Base-by-base conservation (phyloP, 768 basidiomycete species). In the Cystofilobasidium macerans region DNA sequence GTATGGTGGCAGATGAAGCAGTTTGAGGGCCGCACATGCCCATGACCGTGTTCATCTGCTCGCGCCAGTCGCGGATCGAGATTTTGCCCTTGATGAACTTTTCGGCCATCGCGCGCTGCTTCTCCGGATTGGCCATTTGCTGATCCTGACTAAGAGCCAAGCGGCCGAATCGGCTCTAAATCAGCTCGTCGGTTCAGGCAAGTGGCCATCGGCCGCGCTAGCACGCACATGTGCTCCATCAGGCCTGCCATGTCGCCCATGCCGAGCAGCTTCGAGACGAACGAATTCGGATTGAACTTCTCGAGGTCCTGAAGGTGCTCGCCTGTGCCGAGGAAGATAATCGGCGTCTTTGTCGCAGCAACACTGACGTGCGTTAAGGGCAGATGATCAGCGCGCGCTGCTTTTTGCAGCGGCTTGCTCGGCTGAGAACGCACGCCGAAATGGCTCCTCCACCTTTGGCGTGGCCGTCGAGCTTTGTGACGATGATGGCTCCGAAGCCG, bases 381-480 rank as follows among this genome's bases (percentile, higher is more conserved):
- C 32, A 33, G 4, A 5, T 16, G 42, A 33, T 51, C 48, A 51
- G 48, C 22, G 26, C 33, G 12, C 20, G 32, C 1, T n/a, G n/a
- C n/a, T n/a, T n/a, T n/a, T 36, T 45, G 40, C 20, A 33, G 13
- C 7, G 48, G n/a, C 6, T 30, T 6, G 30, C 38, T 26, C 9
- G 28, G 0, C 18, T 7, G 12, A 35, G 18, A 22, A 81, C 91
- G 67, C 78, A 97, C 94, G 94, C 94, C 53, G 95, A 99, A 68
- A 99, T 98, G 35, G 95, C 95, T 28, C 95, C 95, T 76, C 95
- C 95, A 64, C 95, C 95, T 75, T 95, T 98, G 0, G 95, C 95
- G 72, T 99, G 95, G 5, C 95, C 95, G 71, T 99, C 95, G 85
- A 99, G 90, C 78, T 99, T 99, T 14, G 95, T 99, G 20, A 99